Base-by-base conservation (phyloP, 306 rosid genomes). In the Casuarina cunninghamiana region DNA sequence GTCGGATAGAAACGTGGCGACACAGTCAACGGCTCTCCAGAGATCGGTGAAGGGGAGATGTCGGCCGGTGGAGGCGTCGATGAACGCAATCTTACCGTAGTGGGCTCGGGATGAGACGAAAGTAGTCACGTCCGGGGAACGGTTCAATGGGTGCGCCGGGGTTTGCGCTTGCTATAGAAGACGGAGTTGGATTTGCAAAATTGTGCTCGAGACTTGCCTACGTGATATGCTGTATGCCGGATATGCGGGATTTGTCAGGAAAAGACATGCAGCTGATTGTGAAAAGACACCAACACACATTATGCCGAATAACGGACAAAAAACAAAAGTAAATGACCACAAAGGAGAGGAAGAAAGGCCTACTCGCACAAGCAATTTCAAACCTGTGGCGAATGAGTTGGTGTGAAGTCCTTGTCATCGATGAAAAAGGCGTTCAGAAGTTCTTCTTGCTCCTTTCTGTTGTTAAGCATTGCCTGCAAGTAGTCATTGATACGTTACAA, bases 21-120 rank as follows among this genome's bases (percentile, higher is more conserved):
- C 90, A 65, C 92, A 61, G 6, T 87, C 73, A 1, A 92, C 97
- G 5, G 92, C 81, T 0, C 39, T 53, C 98, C 98, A 95, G 75
- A 95, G 93, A 0, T 89, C 85, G 2, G 44, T 17, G 78, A 83
- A 95, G 71, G 88, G 87, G 86, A 95, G 63, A 43, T 86, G 83
- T 50, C 49, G 86, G 72, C 93, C 97, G 10, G 96, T 88, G 87
- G 93, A 53, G 77, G 96, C 93, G 74, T 95, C 97, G 79, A 95
- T 65, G 93, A 90, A 89, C 77, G 97, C 98, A 37, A 75, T 49
- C 51, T 48, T 84, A 55, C 96, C 97, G 1, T 65, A 82, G 83
- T 95, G 98, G 43, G 97, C 84, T 7, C 81, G 88, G 39, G 97
- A 91, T 43, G 98, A 89, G 83, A 95, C 87, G 87, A 95, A 92